Base-by-base conservation (phyloP, 164 flowering plant genomes). In the Cinnamomum chago region DNA sequence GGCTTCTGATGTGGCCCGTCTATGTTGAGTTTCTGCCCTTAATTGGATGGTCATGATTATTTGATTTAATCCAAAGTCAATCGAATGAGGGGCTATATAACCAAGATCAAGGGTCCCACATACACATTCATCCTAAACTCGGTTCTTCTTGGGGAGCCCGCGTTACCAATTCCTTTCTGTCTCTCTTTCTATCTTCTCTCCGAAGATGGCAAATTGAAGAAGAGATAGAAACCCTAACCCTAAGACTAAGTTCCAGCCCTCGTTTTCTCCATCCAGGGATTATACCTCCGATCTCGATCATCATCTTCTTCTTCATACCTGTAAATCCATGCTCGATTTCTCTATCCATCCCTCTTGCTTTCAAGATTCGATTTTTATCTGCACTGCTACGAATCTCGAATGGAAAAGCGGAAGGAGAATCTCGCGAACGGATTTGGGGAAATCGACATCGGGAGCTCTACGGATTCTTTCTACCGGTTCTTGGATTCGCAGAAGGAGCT, bases 401-500 rank as follows among this genome's bases (percentile, higher is more conserved):
- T 86, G 90, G 89, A 85, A 79, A 65, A 68, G 1, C 71, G 76
- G 77, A 86, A 75, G 78, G 88, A 85, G 69, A 79, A 83, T 74
- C 76, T 79, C 15, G 51, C 70, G 28, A 67, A 27, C 13, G 52
- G 50, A 12, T 60, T 74, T 18, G 58, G n/a, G 18, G 92, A 91
- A 76, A 35, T 86, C 15, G 88, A 83, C 30, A 79, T 87, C 23
- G 89, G 92, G 51, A 77, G 71, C 65, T 78, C 94, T 0, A 50
- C 68, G 65, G 88, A 84, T 78, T 88, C 94, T 67, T 83, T 90
- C 25, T 76, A 75, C 76, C 87, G 75, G 69, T 81, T 84, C 35
- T 47, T 96, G 81, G 89, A 88, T 3, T 82, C 88, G 17, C 99
- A 94, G 82, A 88, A 72, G 79, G 89, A 84, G 66, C 88, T 96